These are phyloP conservation scores for Curvularia lunata DNA, from an alignment of 2,329 filamentous ascomycete species.

Conservation along the genomic window DNA sequence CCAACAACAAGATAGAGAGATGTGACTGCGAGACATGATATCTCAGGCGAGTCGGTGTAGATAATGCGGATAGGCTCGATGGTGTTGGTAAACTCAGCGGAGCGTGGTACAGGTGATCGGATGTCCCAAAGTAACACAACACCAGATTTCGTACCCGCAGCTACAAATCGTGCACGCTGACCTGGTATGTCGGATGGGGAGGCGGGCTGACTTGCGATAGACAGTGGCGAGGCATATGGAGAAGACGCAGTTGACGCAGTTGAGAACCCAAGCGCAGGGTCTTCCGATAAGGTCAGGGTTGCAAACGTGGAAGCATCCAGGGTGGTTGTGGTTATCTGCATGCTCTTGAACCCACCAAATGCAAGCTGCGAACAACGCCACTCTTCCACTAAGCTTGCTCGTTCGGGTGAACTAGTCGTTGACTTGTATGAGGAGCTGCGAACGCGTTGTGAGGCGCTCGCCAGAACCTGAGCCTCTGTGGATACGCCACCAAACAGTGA, in stretches of 20 bases:
- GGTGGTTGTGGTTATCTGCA: conserved; percentile 71
- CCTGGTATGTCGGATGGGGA: conserved; percentile 74
- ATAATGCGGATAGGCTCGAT: conserved; percentile 79
- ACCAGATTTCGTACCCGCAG: conserved; percentile 79
- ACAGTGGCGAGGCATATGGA: conserved; percentile 61
- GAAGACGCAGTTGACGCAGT: conserved; percentile 61
- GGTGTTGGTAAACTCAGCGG: conserved; percentile 61
- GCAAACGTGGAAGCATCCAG: conserved; percentile 79
- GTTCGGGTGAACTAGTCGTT: conserved; percentile 47
- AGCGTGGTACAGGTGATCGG: conserved; percentile 67
- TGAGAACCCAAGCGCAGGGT: conserved; percentile 70
- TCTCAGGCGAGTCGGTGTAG: conserved; percentile 86
- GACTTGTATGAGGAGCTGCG: conserved; percentile 45
- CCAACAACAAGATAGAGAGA: conserved; percentile 90
- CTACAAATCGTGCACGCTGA: conserved; percentile 79
- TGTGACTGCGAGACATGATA: conserved; percentile 82
- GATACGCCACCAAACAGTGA: conserved; percentile 61
- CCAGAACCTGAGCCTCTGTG: conserved; percentile 34
- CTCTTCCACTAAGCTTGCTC: conserved; percentile 58
- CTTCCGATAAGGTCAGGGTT: conserved; percentile 74
- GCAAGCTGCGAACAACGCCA: conserved; percentile 70
- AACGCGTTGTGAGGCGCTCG: conserved; percentile 25
- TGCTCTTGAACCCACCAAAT: conserved; percentile 64
- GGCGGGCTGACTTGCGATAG: conserved; percentile 53
- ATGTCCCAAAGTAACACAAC: conserved; percentile 85